Conservation (phyloP, 2,329 filamentous ascomycete species). For the Colletotrichum incanum region DNA sequence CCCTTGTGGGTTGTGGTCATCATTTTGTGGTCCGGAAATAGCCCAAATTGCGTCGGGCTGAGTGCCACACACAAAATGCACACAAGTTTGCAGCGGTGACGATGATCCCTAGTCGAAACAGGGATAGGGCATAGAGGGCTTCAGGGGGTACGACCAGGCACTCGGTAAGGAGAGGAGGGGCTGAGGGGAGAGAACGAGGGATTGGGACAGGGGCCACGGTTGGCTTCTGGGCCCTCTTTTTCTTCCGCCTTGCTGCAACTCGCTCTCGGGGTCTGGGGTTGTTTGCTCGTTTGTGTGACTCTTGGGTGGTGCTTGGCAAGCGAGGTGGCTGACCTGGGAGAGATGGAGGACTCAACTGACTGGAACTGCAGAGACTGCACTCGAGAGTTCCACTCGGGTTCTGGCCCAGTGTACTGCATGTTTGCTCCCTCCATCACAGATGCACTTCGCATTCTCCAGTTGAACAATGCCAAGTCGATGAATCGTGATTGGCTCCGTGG, state of each 20-base stretch:
- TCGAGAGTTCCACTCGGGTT: neutral
- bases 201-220: conserved; percentile 1
- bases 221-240: neutral
- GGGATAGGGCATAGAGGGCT: conserved; percentile 7
- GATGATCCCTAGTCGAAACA: conserved; percentile 18
- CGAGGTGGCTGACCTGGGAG: neutral
- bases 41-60: neutral
- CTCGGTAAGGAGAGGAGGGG: conserved; percentile 3
- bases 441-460: neutral
- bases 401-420: conserved; percentile 1
- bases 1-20: neutral
- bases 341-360: neutral
- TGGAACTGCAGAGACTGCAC: neutral
- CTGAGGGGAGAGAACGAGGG: neutral
- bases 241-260: neutral
- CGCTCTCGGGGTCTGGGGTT: neutral
- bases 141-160: neutral
- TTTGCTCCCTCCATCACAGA: neutral
- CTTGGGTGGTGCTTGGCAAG: neutral
- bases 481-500: neutral
- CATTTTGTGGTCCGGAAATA: neutral
- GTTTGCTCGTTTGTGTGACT: conserved; percentile 4
- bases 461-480: neutral
- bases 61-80: neutral
- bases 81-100: conserved; percentile 8